Conservation (phyloP, 305 asterid species). For the Solanum hybrid region DNA sequence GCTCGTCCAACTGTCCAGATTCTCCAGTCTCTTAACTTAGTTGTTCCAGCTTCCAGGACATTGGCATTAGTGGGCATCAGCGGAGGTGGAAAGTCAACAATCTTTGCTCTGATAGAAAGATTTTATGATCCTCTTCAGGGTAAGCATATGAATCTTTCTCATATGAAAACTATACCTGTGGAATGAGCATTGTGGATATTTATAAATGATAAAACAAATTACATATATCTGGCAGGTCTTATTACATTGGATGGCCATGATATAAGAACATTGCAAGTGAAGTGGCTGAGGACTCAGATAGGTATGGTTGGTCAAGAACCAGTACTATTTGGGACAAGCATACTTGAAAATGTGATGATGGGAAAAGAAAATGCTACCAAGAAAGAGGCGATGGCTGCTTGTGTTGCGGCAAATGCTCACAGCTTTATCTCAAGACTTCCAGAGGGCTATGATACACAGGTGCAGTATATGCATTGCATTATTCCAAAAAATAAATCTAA, state of each 20-base stretch:
- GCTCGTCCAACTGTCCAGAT: constrained; percentile 57
- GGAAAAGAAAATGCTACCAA: constrained; percentile 67
- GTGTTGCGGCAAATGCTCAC: constrained; percentile 68
- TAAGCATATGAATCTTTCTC: background rate
- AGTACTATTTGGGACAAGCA: constrained; percentile 58
- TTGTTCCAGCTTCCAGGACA: constrained; percentile 54
- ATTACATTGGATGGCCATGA: constrained; percentile 62
- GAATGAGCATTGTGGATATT: background rate
- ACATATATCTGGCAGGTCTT: constrained; percentile 30
- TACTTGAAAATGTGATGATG: constrained; percentile 68
- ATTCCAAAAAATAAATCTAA: background rate
- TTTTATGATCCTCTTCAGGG: constrained; percentile 73
- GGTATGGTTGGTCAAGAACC: constrained; percentile 95
- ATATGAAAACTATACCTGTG: background rate
- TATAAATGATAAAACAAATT: background rate
- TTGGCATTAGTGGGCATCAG: constrained; percentile 66
- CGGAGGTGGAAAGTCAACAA: constrained; percentile 77
- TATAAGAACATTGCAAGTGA: constrained; percentile 63
- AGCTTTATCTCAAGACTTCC: constrained; percentile 55
- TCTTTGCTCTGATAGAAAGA: constrained; percentile 70
- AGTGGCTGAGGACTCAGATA: constrained; percentile 74
- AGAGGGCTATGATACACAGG: constrained; percentile 75
- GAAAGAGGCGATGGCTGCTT: constrained; percentile 61
- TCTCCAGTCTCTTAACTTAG: constrained; percentile 47
- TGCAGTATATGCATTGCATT: background rate